Conservation (phyloP, 164 flowering plant species). For the Magnolia officinalis region DNA sequence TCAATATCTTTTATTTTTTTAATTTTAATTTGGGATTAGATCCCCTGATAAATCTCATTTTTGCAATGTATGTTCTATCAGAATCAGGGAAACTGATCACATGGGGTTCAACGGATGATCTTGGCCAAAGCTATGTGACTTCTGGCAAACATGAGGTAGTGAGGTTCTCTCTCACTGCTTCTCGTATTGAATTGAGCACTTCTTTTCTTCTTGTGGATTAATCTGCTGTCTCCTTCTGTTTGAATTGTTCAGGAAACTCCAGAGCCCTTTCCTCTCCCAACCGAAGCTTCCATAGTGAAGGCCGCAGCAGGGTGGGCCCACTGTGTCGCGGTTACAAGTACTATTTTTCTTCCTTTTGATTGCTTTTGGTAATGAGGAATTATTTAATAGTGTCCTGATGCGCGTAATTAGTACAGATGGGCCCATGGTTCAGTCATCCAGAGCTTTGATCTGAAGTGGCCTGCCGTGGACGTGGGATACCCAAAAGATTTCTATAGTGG, state of each 20-base stretch:
- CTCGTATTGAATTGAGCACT: not conserved
- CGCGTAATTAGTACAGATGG: too few species aligned
- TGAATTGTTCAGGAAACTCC: slow-evolving; percentile 69
- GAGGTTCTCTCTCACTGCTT: slow-evolving; percentile 2
- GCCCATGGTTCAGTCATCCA: too few species aligned
- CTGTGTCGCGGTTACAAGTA: slow-evolving; percentile 88
- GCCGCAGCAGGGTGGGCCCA: slow-evolving; percentile 99
- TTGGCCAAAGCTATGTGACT: slow-evolving; percentile 92
- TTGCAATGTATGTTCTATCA: slow-evolving; percentile 20
- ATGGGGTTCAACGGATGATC: slow-evolving; percentile 98
- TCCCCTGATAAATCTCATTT: not conserved
- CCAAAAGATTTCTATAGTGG: too few species aligned
- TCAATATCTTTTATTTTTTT: too few species aligned
- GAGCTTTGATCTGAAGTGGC: too few species aligned
- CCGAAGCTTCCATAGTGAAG: slow-evolving; percentile 60
- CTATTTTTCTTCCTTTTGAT: not conserved
- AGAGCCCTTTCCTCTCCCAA: slow-evolving; percentile 89
- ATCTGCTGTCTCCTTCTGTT: slow-evolving; percentile 7
- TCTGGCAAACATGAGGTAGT: slow-evolving; percentile 96
- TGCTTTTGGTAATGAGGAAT: not conserved
- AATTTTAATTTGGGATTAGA: not conserved
- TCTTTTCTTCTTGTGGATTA: not conserved
- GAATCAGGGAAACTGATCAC: slow-evolving; percentile 91
- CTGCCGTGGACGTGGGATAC: too few species aligned
- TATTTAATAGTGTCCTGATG: not conserved